A percentile compares a stretch with the other conserved stretches of the same genome.
These are phyloP conservation scores for Diospyros lotus DNA, from an alignment of 148 eudicot genomes.

Conservation along the genomic window DNA sequence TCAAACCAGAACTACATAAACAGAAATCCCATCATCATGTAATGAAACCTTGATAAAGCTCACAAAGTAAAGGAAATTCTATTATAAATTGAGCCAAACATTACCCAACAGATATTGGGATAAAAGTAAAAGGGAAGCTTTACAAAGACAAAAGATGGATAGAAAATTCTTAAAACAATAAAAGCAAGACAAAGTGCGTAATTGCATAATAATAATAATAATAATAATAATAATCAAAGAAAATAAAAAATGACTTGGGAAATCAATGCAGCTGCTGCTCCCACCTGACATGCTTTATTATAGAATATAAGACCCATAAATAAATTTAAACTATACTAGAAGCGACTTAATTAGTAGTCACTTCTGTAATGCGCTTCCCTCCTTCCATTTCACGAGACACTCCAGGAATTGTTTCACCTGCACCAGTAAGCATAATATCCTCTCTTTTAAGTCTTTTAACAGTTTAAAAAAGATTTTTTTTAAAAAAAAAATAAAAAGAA, in stretches of 20 bases:
- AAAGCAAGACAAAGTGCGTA: background rate
- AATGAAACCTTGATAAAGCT: no score
- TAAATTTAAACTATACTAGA: background rate
- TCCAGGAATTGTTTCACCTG: conserved; percentile 51
- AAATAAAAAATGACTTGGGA: background rate
- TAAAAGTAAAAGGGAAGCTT: no score
- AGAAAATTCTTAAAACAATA: background rate
- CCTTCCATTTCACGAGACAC: conserved; percentile 47
- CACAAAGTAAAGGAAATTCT: no score
- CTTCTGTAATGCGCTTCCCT: conserved; percentile 12
- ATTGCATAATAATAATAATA: background rate
- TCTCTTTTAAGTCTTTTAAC: background rate
- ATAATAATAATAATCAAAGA: background rate
- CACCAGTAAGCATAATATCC: no score
- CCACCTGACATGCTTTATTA: conserved; percentile 2
- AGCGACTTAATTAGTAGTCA: conserved; percentile 10
- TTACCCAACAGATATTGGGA: no score
- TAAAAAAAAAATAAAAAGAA: background rate
- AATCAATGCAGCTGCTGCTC: background rate
- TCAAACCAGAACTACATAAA: no score
- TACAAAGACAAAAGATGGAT: background rate
- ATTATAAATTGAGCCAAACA: no score
- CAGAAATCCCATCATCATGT: no score
- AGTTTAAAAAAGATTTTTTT: background rate
- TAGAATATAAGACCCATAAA: background rate